Base-by-base conservation (phyloP, 441 rosid species). In the Corymbia citriodora region DNA sequence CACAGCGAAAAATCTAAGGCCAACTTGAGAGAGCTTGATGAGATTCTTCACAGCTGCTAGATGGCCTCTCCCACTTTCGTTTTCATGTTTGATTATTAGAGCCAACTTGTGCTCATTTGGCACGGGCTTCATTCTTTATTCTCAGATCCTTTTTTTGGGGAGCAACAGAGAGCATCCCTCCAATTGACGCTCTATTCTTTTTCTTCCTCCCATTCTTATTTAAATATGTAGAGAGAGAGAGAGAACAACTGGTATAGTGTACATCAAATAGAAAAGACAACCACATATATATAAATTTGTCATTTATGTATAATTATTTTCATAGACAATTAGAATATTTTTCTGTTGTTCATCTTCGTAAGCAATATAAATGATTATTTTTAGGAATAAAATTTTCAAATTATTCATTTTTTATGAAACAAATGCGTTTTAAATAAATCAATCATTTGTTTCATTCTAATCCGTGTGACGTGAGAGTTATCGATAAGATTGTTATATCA, bases 291-390 rank as follows among this genome's bases (percentile, higher is more conserved):
- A n/a, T n/a, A n/a, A 7, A 29, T 65, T 19, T 59, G 45, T 31
- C 36, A 31, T 68, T 40, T 40, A 33, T 70, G 17, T 9, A 18
- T 70, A 70, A 70, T 8, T 17, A 0, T 4, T 33, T 31, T 9
- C 1, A 3, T 18, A 13, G 11, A 9, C 1, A 2, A 72, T 72
- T 25, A 33, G 29, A 17, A 33, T 72, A 72, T 18, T 1, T 17
- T 70, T 33, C 45, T 40, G 45, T 40, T 10, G 8, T 18, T 72
- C 4, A 4, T 63, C 45, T 14, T 63, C 1, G 7, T 63, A 31
- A 29, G 70, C 0, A 0, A 29, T 63, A 13, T 0, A 4, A 27
- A 29, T 0, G 7, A 0, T 63, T 63, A 13, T 63, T 29, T 63
- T 63, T 63, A 63, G 0, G 33, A 63, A 63, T 29, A 0, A 6